These are phyloP conservation scores for Torulaspora delbrueckii DNA, from an alignment of 805 yeast genomes.

Conservation along the genomic window DNA sequence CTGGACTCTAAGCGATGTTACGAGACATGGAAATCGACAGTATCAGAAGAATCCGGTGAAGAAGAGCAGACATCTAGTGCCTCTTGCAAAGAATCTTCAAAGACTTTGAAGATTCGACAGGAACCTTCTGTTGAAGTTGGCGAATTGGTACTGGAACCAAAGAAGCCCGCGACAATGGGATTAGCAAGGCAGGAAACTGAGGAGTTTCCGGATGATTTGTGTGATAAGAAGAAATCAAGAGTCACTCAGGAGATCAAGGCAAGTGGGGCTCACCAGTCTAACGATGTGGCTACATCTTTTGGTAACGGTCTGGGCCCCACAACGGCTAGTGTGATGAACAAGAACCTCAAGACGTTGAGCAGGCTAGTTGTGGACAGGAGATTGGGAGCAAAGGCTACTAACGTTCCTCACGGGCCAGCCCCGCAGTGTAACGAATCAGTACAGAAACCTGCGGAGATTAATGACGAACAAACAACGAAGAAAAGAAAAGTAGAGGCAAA, in stretches of 20 bases:
- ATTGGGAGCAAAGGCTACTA: slow-evolving; percentile 18
- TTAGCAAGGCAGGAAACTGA: slow-evolving; percentile 34
- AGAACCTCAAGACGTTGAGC: slow-evolving; percentile 29
- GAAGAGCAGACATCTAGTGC: not conserved
- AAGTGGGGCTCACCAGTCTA: slow-evolving; percentile 37
- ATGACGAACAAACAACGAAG: slow-evolving; percentile 6
- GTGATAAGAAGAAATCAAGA: slow-evolving; percentile 24
- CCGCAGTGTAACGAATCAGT: not conserved
- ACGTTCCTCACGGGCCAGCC: not conserved
- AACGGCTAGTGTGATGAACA: slow-evolving; percentile 33
- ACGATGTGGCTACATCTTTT: slow-evolving; percentile 34
- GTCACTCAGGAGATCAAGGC: slow-evolving; percentile 35
- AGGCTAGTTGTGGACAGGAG: slow-evolving; percentile 32
- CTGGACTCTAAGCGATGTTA: slow-evolving; percentile 22
- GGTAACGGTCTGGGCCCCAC: slow-evolving; percentile 36
- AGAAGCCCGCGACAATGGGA: slow-evolving; percentile 54
- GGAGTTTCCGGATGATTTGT: slow-evolving; percentile 31
- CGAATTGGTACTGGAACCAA: slow-evolving; percentile 16
- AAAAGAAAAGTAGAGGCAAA: slow-evolving; percentile 11
- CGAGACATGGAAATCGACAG: slow-evolving; percentile 15
- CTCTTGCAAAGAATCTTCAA: not conserved
- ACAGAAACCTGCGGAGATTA: not conserved
- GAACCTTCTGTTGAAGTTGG: not conserved
- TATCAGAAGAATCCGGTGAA: slow-evolving; percentile 4
- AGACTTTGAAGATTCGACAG: slow-evolving; percentile 1